Evolutionary conservation across 768 basidiomycete species (phyloP), one percentile per base, ranked within the genome.

Genomic region (Lactarius tabidus): DNA sequence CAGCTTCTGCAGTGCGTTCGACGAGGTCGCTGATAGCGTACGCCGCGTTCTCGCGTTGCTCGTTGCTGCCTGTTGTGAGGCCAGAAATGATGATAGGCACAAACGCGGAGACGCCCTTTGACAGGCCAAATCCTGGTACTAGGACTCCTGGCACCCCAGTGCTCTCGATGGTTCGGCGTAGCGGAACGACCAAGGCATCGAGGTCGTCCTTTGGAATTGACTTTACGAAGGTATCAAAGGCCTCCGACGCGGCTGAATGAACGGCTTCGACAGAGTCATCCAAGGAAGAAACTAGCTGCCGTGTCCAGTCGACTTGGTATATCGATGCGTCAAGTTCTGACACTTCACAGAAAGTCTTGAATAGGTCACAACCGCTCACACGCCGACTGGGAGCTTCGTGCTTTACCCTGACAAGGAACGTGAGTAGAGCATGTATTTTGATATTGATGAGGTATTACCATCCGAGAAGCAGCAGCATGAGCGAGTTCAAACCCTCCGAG

Each of bases 21-120:
- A 98, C 93, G 41, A 99, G 84, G 70, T 98, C 96, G n/a, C 93
- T 91, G 65, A 98, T 95, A 33, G 93, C 95, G 70, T 93, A 93
- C 0, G 96, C 94, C 0, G 96, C 95, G 70, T 96, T 90, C 75
- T 98, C 97, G 70, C 92, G 82, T 72, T 94, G 93, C 65, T 98
- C 95, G 75, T 95, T 95, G 74, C 85, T 98, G 39, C 96, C 96
- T 3, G 89, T 91, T 0, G 95, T 93, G 39, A 98, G 88, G 70
- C 96, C 96, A 3, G 92, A 90, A 52, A 96, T 89, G 73, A 95
- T 86, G 71, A 95, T 86, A 2, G 93, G 93, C 0, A 97, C 89
- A 6, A 87, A 81, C 0, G 94, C 88, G 26, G 90, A 82, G 28
- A 95, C 80, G 65, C 94, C 95, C 74, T 94, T 95, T 17, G 85